Evolutionary conservation across 2,329 filamentous ascomycete genomes (phyloP).

Genomic region (Orbilia brochopaga): DNA sequence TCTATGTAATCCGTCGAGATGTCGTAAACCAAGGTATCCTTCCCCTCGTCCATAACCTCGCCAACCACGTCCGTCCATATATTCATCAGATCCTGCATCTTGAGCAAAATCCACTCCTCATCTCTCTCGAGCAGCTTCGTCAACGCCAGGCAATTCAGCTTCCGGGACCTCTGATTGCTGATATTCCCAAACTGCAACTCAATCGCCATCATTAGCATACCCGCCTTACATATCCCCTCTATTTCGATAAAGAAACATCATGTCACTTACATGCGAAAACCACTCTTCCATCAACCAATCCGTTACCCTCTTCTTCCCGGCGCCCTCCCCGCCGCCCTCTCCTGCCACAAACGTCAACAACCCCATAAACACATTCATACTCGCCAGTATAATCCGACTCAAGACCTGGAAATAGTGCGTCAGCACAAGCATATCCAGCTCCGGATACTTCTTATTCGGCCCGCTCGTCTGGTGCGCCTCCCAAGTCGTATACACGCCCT

Average conservation of each 20-base stretch:
- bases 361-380: slow-evolving; percentile 71
- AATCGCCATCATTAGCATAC: slow-evolving; percentile 6
- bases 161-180: slow-evolving; percentile 58
- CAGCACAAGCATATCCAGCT: slow-evolving; percentile 76
- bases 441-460: slow-evolving; percentile 72
- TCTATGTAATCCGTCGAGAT: slow-evolving; percentile 40
- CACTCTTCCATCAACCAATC: slow-evolving; percentile 65
- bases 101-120: slow-evolving; percentile 65
- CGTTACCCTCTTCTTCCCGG: slow-evolving; percentile 57
- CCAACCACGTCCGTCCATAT: slow-evolving; percentile 75
- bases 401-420: slow-evolving; percentile 86
- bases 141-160: slow-evolving; percentile 74
- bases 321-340: slow-evolving; percentile 48
- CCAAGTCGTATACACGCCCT: slow-evolving; percentile 71
- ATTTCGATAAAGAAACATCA: too few relatives aligned
- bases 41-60: slow-evolving; percentile 67
- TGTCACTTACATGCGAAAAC: slow-evolving; percentile 54
- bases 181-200: slow-evolving; percentile 54
- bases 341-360: slow-evolving; percentile 51
- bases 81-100: slow-evolving; percentile 74
- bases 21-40: slow-evolving; percentile 52
- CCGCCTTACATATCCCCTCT: background rate
- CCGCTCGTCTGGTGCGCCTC: slow-evolving; percentile 81
- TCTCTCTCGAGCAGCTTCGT: slow-evolving; percentile 73
- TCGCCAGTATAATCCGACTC: slow-evolving; percentile 70